Base-by-base conservation (phyloP, 148 eudicot species). In the Cornus kousa region DNA sequence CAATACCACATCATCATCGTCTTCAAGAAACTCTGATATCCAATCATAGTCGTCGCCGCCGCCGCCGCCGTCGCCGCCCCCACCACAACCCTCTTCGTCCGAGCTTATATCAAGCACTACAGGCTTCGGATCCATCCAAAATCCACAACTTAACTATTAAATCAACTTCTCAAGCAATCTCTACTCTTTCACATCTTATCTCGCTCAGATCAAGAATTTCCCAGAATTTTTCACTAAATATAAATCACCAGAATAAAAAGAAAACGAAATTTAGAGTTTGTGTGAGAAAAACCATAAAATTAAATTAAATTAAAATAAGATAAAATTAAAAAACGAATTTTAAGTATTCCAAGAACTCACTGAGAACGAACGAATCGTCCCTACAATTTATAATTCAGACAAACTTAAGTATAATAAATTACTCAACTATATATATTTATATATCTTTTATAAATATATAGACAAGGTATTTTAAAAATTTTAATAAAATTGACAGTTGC, bases 1-100 rank as follows among this genome's bases (percentile, higher is more conserved):
- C 57, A 87, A 80, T 70, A 93, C 87, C 13, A 89, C 94, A 9
- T 91, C 97, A 77, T 93, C 94, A 0, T 74, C 70, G 35, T 79
- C 90, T 72, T 81, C 82, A 9, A 90, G 66, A 67, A 91, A 73
- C 73, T 85, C 79, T 5, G 85, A 57, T 33, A 89, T 55, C 94
- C 94, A 93, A 46, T 83, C 90, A 66, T 66, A 67, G 57, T 89
- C 87, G 16, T 89, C 91, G 20, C 68, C 71, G 48, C 77, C 77
- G 70, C 8, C 7, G 5, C 48, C 48, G 43, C 77, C 77, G 67
- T 66, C 77, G 9, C 66, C 82, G 13, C 75, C 13, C 3, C 6
- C 75, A 8, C 31, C 16, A 76, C 85, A 2, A 2, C 85, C 87
- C 22, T 93, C 95, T 24, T 93, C 98, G 66, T 91, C 95, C n/a